phyloP scores from a whole-genome alignment of 192 early-diverging fungal species.

The Mortierella antarctica region DNA sequence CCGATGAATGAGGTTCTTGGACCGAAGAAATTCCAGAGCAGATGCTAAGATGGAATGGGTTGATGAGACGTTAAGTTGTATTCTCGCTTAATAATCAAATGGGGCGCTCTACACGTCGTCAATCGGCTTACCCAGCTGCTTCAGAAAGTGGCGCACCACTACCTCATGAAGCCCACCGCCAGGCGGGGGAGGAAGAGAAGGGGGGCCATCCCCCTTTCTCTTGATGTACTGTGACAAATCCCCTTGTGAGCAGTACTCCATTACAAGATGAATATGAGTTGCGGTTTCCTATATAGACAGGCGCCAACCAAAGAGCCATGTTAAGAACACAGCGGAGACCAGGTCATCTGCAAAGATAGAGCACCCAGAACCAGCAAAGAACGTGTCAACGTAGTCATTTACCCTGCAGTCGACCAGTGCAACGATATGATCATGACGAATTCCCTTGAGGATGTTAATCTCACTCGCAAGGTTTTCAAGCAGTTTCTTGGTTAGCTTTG shows the following conservation, averaged over 20 bases:
- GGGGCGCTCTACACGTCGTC: neutral
- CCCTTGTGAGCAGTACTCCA: conserved; percentile 98
- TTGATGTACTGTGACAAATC: conserved; percentile 94
- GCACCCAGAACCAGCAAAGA: neutral
- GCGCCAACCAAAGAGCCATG: conserved; percentile 2
- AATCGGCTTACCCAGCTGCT: conserved; percentile 74
- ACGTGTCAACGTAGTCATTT: conserved; percentile 11
- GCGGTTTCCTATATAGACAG: conserved; percentile 78
- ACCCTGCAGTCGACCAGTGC: conserved; percentile 90
- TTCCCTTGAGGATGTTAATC: conserved; percentile 90
- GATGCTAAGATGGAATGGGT: conserved; percentile 58
- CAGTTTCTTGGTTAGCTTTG: conserved; percentile 91
- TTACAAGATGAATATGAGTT: conserved; percentile 93
- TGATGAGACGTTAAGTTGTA: neutral
- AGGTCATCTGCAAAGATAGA: neutral
- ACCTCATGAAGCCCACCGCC: conserved; percentile 84
- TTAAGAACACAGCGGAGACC: conserved; percentile 1
- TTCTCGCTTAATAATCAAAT: neutral
- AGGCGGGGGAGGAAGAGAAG: conserved; percentile 64
- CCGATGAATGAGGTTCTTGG: conserved; percentile 91
- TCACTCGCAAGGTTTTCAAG: conserved; percentile 96
- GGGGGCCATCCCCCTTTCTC: conserved; percentile 60
- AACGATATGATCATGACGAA: conserved; percentile 89
- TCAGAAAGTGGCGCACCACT: conserved; percentile 87
- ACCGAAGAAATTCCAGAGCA: conserved; percentile 90